Evolutionary conservation across 139 green algal species (phyloP).

Genomic region (Pleodorina starrii): DNA sequence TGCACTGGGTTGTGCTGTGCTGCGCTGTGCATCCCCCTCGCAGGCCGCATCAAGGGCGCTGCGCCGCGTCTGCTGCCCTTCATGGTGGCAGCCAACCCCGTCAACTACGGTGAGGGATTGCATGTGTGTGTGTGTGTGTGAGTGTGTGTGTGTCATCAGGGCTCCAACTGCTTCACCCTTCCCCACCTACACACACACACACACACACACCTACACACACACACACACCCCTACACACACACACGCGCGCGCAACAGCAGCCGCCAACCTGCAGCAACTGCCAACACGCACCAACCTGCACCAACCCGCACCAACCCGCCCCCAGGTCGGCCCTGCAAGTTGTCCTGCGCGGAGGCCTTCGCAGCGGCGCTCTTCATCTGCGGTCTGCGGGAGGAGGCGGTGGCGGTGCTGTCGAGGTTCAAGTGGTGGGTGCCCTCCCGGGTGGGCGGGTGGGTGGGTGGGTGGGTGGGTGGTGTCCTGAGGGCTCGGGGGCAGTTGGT

Average conservation of each 20-base stretch:
- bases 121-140: too few species aligned
- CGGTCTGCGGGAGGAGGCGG: constrained; percentile 75
- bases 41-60: constrained; percentile 76
- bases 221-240: too few species aligned
- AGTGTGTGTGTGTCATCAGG: too few species aligned
- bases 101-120: constrained; percentile 90
- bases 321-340: constrained; percentile 89
- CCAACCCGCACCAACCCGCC: too few species aligned
- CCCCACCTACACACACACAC: too few species aligned
- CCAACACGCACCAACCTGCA: too few species aligned
- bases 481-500: too few species aligned
- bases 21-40: not conserved
- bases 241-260: too few species aligned
- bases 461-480: not conserved
- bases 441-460: not conserved
- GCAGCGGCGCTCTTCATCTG: constrained; percentile 90
- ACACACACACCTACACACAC: too few species aligned
- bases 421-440: constrained; percentile 80
- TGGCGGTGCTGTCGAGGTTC: constrained; percentile 83
- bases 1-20: too few species aligned
- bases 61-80: constrained; percentile 94
- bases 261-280: too few species aligned
- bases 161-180: too few species aligned
- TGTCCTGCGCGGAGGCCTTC: constrained; percentile 97
- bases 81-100: constrained; percentile 97